These are phyloP conservation scores for Obelidium mucronatum DNA, from an alignment of 192 early-diverging fungal genomes.

Conservation along the genomic window DNA sequence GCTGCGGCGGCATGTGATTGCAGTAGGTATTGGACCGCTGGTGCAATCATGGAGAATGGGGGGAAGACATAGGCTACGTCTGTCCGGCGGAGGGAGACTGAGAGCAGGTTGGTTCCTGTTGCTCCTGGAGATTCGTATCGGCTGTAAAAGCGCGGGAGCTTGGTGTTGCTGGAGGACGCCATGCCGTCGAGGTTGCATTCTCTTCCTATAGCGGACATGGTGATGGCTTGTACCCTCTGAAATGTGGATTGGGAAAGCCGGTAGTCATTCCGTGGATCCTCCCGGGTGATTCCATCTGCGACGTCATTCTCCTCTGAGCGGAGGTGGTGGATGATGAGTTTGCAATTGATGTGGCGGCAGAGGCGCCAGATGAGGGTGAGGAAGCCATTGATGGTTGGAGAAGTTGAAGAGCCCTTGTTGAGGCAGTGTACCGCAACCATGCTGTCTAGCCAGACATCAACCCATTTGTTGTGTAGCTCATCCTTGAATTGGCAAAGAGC, in stretches of 20 bases:
- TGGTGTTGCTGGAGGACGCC: slow-evolving; percentile 5
- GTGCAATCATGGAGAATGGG: slow-evolving; percentile 1
- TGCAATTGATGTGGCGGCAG: not conserved
- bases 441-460: slow-evolving; percentile 7
- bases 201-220: not conserved
- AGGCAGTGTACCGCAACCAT: not conserved
- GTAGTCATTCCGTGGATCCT: not conserved
- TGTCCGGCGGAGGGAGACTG: not conserved
- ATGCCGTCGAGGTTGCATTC: not conserved
- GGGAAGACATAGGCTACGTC: not conserved
- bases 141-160: not conserved
- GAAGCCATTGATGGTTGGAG: not conserved
- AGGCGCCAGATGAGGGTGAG: not conserved
- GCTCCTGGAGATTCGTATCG: not conserved
- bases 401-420: not conserved
- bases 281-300: slow-evolving; percentile 9
- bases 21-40: not conserved
- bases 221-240: not conserved
- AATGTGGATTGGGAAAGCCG: not conserved
- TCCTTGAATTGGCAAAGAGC: not conserved
- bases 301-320: not conserved
- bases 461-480: not conserved
- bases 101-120: not conserved
- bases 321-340: slow-evolving; percentile 2
- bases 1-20: not conserved